phyloP scores from a whole-genome alignment of 2,329 filamentous ascomycete species.

The Mycosphaerella arachidis region DNA sequence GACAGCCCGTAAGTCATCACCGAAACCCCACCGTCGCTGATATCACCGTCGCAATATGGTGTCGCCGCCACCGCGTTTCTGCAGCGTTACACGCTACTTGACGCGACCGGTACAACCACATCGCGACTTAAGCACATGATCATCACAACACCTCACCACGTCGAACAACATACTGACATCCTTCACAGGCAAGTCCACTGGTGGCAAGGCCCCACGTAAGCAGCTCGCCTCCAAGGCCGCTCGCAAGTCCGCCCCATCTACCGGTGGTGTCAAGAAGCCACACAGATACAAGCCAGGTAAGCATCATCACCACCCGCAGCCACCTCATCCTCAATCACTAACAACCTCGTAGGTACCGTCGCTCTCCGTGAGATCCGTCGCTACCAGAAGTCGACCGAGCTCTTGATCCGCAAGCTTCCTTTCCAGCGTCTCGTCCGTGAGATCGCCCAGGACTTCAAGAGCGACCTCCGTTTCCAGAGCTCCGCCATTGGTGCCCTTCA shows the following conservation, averaged over 20 bases:
- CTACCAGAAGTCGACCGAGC: slow-evolving; percentile 85
- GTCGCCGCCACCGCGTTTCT: slow-evolving; percentile 17
- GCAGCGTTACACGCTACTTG: slow-evolving; percentile 20
- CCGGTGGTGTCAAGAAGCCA: slow-evolving; percentile 64
- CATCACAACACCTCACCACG: slow-evolving; percentile 14
- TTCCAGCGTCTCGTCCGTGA: slow-evolving; percentile 77
- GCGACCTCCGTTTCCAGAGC: slow-evolving; percentile 87
- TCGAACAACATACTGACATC: slow-evolving; percentile 31
- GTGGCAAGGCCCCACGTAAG: slow-evolving; percentile 76
- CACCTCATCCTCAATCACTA: slow-evolving; percentile 20
- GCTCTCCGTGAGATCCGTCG: slow-evolving; percentile 87
- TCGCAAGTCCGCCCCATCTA: slow-evolving; percentile 95
- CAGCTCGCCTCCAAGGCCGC: slow-evolving; percentile 99
- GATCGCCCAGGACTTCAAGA: slow-evolving; percentile 62
- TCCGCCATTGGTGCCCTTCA: slow-evolving; percentile 90
- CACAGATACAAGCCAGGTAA: slow-evolving; percentile 51
- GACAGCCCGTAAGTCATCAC: slow-evolving; percentile 50
- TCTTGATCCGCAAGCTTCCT: slow-evolving; percentile 74
- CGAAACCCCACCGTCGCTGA: slow-evolving; percentile 20
- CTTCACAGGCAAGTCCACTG: slow-evolving; percentile 63
- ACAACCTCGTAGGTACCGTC: slow-evolving; percentile 58
- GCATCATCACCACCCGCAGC: slow-evolving; percentile 14
- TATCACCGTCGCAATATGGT: slow-evolving; percentile 24
- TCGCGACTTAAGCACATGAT: slow-evolving; percentile 18
- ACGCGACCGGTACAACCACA: slow-evolving; percentile 13